Conservation (phyloP, 768 basidiomycete genomes). For the Leccinum pellstonianum region DNA sequence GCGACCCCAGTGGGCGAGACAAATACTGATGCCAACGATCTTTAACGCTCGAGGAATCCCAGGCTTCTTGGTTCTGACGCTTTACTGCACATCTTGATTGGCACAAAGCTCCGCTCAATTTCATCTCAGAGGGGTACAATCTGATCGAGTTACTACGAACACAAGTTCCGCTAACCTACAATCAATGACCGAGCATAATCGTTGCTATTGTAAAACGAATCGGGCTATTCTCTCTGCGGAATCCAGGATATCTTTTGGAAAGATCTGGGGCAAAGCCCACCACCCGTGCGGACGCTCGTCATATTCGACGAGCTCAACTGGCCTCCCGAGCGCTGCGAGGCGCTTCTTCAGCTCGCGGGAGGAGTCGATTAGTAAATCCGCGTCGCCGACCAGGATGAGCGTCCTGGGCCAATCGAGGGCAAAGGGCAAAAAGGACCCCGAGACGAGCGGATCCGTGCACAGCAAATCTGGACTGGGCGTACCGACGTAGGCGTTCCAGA, state of each 20-base stretch:
- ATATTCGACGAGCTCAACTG: conserved; percentile 26
- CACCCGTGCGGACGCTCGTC: conserved; percentile 21
- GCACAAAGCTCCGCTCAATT: not conserved
- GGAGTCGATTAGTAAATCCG: conserved; percentile 15
- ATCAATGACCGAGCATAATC: too few species aligned
- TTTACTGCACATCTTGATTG: too few species aligned
- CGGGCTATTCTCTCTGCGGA: conserved; percentile 11
- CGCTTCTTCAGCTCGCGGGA: not conserved
- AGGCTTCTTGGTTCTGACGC: not conserved
- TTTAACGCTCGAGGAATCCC: not conserved
- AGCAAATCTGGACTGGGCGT: conserved; percentile 6
- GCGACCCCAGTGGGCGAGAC: not conserved
- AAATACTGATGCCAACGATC: not conserved
- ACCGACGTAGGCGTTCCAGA: conserved; percentile 10
- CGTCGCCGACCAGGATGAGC: conserved; percentile 20
- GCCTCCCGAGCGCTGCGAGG: not conserved
- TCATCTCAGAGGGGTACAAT: not conserved
- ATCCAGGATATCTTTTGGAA: conserved; percentile 13
- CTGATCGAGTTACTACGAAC: not conserved
- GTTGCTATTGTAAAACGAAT: not conserved
- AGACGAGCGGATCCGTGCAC: conserved; percentile 18
- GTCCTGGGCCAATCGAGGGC: conserved; percentile 21
- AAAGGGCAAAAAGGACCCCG: conserved; percentile 17
- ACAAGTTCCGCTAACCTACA: not conserved
- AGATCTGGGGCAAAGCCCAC: conserved; percentile 19